Base-by-base conservation (phyloP, 805 yeast genomes). In the Kodamaea lidongshanica region DNA sequence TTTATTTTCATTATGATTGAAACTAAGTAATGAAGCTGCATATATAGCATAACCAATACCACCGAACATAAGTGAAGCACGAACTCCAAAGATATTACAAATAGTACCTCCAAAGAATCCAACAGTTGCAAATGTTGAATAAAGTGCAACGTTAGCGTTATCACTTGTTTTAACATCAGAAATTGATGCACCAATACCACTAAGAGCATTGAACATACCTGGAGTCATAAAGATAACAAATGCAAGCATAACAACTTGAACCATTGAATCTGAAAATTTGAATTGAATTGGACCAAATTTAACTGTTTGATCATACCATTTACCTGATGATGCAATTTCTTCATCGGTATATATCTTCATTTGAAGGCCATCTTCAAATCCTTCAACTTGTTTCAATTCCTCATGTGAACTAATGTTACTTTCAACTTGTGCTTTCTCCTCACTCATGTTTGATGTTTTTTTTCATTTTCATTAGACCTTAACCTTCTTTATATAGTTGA, bases 71-170 rank as follows among this genome's bases (percentile, higher is more conserved):
- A 74, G 55, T 32, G 67, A 54, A 15, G 52, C 50, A 38, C 62
- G 54, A 12, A 63, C 56, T 34, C 79, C 79, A 19, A 74, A 42
- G 10, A 50, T 44, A 54, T 74, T 74, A 49, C 70, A 61, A 28
- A 73, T 59, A 18, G 75, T 61, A 41, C 80, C 80, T 8, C 73
- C 67, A 38, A 74, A 64, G 49, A 74, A 71, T 8, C 79, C 79
- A 36, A 72, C 41, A n/a, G 70, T 57, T 15, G 78, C 77, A 43
- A 74, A 74, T 1, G 74, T 67, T 24, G 69, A 59, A 47, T 74
- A 65, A 23, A 74, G 55, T 6, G 79, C 77, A 24, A 69, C 72
- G 36, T 58, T 60, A 12, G 77, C 67, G 41, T 70, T 61, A 41
- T 68, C 67, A 21, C 70, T 60, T 15, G 65, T 62, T 15, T 41